Percentiles rank a stretch among this genome's conserved stretches.
Conservation (phyloP, 345 rosid genomes). For the Acer yangbiense region DNA sequence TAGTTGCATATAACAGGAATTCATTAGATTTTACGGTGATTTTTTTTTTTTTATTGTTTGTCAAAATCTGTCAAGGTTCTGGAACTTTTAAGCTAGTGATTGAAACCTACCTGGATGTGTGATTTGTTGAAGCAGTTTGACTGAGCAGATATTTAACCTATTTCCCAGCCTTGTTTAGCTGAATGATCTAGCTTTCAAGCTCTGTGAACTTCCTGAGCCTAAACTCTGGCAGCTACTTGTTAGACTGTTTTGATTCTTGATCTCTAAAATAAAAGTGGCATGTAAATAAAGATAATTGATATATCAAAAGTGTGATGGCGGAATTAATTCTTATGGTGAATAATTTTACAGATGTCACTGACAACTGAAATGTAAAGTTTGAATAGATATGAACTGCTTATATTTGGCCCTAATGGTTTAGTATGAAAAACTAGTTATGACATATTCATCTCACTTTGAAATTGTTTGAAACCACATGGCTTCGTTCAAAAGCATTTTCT, state of each 20-base stretch:
- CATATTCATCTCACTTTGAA: not conserved
- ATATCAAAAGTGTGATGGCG: not conserved
- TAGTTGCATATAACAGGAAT: not conserved
- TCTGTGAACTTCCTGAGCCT: not conserved
- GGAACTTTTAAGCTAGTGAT: not conserved
- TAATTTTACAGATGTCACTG: not conserved
- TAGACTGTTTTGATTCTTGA: not conserved
- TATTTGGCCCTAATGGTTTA: not conserved
- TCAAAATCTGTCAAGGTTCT: not conserved
- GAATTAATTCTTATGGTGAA: not conserved
- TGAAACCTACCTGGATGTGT: not conserved
- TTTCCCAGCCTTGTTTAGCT: too few relatives aligned
- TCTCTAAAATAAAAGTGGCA: not conserved
- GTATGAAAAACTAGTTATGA: not conserved
- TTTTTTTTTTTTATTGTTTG: too few relatives aligned
- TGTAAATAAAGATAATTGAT: not conserved
- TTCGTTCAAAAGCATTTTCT: not conserved
- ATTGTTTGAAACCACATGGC: slow-evolving; percentile 5
- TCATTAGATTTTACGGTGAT: not conserved
- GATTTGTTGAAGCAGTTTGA: not conserved
- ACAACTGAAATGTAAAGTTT: not conserved
- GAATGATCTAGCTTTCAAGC: not conserved
- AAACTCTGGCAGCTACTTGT: not conserved
- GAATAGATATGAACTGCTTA: not conserved
- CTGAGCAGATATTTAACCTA: not conserved